These are phyloP conservation scores for Earliella scabrosa DNA, from an alignment of 1,284 basidiomycete genomes.

Conservation along the genomic window DNA sequence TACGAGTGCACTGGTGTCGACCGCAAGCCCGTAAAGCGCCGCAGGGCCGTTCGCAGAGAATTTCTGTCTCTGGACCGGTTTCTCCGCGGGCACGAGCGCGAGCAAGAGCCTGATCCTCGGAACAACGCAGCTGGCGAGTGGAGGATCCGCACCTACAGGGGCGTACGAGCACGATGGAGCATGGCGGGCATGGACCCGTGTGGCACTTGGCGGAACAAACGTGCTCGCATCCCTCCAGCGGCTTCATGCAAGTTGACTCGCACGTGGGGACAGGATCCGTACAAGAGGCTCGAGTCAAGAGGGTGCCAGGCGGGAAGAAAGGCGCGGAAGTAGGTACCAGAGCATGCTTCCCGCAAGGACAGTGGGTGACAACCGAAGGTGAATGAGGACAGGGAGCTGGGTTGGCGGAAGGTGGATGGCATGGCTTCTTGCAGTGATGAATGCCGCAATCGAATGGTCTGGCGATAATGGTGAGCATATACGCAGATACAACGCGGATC, in stretches of 20 bases:
- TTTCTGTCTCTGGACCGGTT: constrained; percentile 47
- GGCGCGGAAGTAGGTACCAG: constrained; percentile 45
- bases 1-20: constrained; percentile 78
- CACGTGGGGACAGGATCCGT: constrained; percentile 83
- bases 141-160: constrained; percentile 84
- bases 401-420: constrained; percentile 71
- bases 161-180: constrained; percentile 64
- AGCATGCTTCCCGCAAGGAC: constrained; percentile 79
- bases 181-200: constrained; percentile 74
- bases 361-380: constrained; percentile 68
- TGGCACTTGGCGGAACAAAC: constrained; percentile 66
- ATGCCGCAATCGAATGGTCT: constrained; percentile 78
- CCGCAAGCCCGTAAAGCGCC: constrained; percentile 78
- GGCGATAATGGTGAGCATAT: background rate
- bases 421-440: constrained; percentile 70
- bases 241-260: constrained; percentile 66
- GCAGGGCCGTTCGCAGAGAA: constrained; percentile 82
- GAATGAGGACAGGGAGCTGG: constrained; percentile 75
- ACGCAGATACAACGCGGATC: background rate
- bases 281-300: constrained; percentile 60
- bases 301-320: constrained; percentile 39
- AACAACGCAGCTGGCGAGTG: constrained; percentile 56
- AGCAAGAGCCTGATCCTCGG: constrained; percentile 38
- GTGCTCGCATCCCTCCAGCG: constrained; percentile 67
- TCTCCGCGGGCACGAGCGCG: constrained; percentile 30